These are phyloP conservation scores for Chenopodium berlandieri DNA, from an alignment of 148 eudicot genomes.

Conservation along the genomic window DNA sequence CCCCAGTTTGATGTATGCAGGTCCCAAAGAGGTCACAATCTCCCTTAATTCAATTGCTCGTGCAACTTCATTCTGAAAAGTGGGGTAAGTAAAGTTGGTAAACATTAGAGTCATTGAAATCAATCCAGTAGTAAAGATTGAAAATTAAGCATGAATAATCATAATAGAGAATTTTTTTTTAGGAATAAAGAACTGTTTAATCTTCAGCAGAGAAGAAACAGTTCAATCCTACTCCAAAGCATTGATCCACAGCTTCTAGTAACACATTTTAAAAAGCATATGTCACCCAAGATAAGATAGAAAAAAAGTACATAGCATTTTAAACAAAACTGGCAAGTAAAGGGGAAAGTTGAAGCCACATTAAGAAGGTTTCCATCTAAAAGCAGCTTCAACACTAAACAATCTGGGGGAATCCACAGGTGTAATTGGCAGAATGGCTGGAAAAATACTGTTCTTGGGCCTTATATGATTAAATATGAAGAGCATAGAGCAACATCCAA, in stretches of 20 bases:
- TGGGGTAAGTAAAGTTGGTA: not conserved
- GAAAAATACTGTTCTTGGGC: not conserved
- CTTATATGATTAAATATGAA: not conserved
- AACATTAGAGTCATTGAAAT: slow-evolving; percentile 6
- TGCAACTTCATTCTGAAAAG: slow-evolving; percentile 83
- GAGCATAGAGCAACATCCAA: not conserved
- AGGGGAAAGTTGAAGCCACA: not conserved
- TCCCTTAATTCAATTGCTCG: slow-evolving; percentile 98
- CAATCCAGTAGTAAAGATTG: not conserved
- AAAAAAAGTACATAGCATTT: not conserved
- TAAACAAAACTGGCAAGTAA: not conserved
- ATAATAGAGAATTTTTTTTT: not conserved
- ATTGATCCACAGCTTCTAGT: not conserved
- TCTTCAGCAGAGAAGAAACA: not conserved
- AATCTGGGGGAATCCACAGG: not conserved
- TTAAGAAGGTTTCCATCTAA: not conserved
- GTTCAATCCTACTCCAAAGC: not conserved
- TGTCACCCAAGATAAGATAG: not conserved
- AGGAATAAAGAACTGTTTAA: not conserved
- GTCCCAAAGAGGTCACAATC: slow-evolving; percentile 97
- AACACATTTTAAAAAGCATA: not conserved
- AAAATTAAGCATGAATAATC: not conserved
- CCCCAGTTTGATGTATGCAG: slow-evolving; percentile 97
- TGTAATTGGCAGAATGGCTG: not conserved
- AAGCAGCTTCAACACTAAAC: not conserved